Percentiles rank a stretch among this genome's conserved stretches.
Conservation (phyloP, 2,329 filamentous ascomycete species). For the Penicillium sp. region DNA sequence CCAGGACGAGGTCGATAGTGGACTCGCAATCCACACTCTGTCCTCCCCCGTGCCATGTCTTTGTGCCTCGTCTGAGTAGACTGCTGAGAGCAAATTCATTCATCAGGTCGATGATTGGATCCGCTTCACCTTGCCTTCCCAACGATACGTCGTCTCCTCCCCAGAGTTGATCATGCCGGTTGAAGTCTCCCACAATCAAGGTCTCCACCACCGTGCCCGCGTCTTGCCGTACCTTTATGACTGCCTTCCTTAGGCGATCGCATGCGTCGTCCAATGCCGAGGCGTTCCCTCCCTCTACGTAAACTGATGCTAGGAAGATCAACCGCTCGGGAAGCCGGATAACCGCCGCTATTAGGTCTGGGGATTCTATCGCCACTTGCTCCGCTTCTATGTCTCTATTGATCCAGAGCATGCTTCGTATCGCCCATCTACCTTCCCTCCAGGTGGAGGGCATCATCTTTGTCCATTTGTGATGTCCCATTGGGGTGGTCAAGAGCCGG, state of each 20-base stretch:
- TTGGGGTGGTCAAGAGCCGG: slow-evolving; percentile 21
- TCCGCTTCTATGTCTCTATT: slow-evolving; percentile 26
- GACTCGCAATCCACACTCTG: slow-evolving; percentile 19
- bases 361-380: slow-evolving; percentile 23
- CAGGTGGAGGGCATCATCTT: slow-evolving; percentile 20
- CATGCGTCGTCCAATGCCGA: slow-evolving; percentile 14
- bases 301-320: slow-evolving; percentile 29
- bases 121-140: slow-evolving; percentile 37
- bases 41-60: slow-evolving; percentile 33
- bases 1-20: slow-evolving; percentile 19
- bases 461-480: slow-evolving; percentile 23
- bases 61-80: slow-evolving; percentile 37
- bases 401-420: slow-evolving; percentile 29
- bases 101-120: slow-evolving; percentile 39
- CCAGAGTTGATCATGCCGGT: slow-evolving; percentile 29
- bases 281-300: slow-evolving; percentile 20
- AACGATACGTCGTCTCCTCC: slow-evolving; percentile 31
- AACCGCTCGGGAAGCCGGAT: slow-evolving; percentile 20
- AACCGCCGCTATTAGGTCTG: slow-evolving; percentile 24
- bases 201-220: slow-evolving; percentile 21
- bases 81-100: slow-evolving; percentile 32
- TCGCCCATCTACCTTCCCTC: slow-evolving; percentile 23
- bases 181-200: slow-evolving; percentile 26
- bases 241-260: slow-evolving; percentile 20
- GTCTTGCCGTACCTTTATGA: slow-evolving; percentile 18